These are phyloP conservation scores for Bruguiera hainesii DNA, from an alignment of 441 rosid species.

Conservation along the genomic window DNA sequence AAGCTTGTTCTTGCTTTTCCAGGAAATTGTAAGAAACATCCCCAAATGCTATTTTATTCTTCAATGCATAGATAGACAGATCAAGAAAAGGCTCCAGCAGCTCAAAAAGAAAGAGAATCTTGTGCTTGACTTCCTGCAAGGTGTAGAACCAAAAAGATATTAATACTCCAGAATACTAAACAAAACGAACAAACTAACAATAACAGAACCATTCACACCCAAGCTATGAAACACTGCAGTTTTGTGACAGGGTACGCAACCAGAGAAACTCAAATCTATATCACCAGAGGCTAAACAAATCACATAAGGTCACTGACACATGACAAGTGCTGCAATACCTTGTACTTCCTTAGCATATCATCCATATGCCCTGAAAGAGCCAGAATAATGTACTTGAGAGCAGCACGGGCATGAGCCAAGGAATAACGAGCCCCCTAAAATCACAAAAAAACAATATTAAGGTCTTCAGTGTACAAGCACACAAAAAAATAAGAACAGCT, in stretches of 20 bases:
- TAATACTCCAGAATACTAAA: not conserved
- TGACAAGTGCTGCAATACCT: conserved; percentile 39
- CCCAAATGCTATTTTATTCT: conserved; percentile 62
- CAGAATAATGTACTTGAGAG: conserved; percentile 72
- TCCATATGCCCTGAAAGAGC: conserved; percentile 88
- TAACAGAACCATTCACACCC: conserved; percentile 4
- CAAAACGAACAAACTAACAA: not conserved
- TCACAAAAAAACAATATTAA: conserved; percentile 21
- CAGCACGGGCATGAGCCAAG: conserved; percentile 59
- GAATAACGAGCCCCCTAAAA: conserved; percentile 54
- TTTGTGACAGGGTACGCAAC: conserved; percentile 6
- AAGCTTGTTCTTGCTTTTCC: conserved; percentile 60
- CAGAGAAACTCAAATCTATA: conserved; percentile 6
- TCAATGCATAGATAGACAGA: conserved; percentile 54
- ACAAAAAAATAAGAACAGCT: not conserved
- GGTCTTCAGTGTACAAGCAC: conserved; percentile 6
- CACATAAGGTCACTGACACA: conserved; percentile 6
- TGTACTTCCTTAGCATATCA: conserved; percentile 70
- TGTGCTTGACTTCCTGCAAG: conserved; percentile 77
- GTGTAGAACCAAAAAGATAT: conserved; percentile 13
- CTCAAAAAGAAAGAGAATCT: conserved; percentile 81
- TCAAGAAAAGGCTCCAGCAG: conserved; percentile 87
- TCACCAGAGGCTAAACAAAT: conserved; percentile 3
- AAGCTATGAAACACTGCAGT: not conserved
- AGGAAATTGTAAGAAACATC: conserved; percentile 46